Evolutionary conservation across 148 eudicot genomes (phyloP), one percentile per base, ranked within the genome.

Genomic region (Rhododendron williamsianum): DNA sequence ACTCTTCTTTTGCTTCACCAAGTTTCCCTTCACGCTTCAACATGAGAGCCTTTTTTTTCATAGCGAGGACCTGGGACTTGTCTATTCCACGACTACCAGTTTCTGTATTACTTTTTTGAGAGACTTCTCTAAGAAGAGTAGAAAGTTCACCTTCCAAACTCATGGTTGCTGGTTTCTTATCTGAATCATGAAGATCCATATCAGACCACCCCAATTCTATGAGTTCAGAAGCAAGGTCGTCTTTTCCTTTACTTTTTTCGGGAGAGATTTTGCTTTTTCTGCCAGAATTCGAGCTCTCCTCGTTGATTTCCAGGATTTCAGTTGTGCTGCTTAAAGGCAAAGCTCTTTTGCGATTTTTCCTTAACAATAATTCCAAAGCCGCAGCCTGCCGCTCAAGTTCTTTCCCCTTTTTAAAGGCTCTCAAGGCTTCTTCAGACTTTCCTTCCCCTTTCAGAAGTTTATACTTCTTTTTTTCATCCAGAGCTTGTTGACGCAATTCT

Each of bases 361-460:
- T 93, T 67, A 92, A 84, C 67, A 89, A 90, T 45, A 96, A 76
- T 81, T 96, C 99, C 87, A 94, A 82, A 38, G 97, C 93, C 9
- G 87, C 95, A 87, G 98, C 98, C 88, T 94, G 98, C 83, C 98
- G 90, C 91, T 94, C 99, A 81, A 96, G 94, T 84, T 96, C 99
- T 89, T 92, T 94, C 36, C 94, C 92, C 88, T 91, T 93, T 89
- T 95, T 95, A 74, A 95, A 96, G 71, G 98, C 97, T 88, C 84
- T 94, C 56, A 96, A 85, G 76, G 99, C 99, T 89, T 96, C 99
- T 73, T 93, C 98, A 52, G 95, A 82, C 85, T 95, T 95, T 74
- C 96, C 96, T 87, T 91, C 95, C 30, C 94, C 96, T 91, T 94
- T 95, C 35, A 96, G 89, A 67, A 84, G 88, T 89, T 90, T 94